phyloP scores from a whole-genome alignment of 805 yeast genomes.

The Metschnikowia lochheadii region DNA sequence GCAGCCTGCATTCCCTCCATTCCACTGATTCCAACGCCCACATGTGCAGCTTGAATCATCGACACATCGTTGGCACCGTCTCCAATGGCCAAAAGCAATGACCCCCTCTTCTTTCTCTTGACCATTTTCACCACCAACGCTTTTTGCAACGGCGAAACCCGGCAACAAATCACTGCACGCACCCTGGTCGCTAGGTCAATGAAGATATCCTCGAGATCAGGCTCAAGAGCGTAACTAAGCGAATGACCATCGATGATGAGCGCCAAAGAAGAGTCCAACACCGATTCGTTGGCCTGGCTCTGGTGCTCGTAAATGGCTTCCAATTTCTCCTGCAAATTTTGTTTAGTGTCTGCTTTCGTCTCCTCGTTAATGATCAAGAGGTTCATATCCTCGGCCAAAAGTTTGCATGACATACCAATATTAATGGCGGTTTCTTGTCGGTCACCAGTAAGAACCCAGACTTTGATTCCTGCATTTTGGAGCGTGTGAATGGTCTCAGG shows the following conservation, averaged over 20 bases:
- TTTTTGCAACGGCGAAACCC: constrained; percentile 96
- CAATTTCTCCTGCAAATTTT: constrained; percentile 70
- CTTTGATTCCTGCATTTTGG: constrained; percentile 94
- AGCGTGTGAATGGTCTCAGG: constrained; percentile 95
- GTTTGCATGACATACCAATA: constrained; percentile 96
- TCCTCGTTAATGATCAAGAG: constrained; percentile 85
- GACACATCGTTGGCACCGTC: constrained; percentile 99
- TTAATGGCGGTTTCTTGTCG: constrained; percentile 98
- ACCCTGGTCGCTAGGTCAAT: constrained; percentile 80
- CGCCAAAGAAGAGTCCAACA: constrained; percentile 66
- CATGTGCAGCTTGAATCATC: constrained; percentile 99
- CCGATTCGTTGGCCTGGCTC: constrained; percentile 58
- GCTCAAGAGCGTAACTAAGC: constrained; percentile 77
- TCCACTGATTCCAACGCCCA: constrained; percentile 98
- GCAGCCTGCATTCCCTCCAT: constrained; percentile 99
- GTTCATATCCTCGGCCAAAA: constrained; percentile 94
- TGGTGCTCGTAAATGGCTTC: constrained; percentile 68
- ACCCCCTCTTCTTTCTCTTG: constrained; percentile 66
- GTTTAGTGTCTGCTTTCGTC: constrained; percentile 66
- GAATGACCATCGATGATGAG: constrained; percentile 93
- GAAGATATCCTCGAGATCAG: constrained; percentile 71
- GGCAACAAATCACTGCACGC: constrained; percentile 95
- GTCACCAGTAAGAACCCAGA: constrained; percentile 98
- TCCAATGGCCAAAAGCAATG: constrained; percentile 85
- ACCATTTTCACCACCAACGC: constrained; percentile 95